phyloP scores from a whole-genome alignment of 176 grass and related monocot species.

The Neostapfia colusana region DNA sequence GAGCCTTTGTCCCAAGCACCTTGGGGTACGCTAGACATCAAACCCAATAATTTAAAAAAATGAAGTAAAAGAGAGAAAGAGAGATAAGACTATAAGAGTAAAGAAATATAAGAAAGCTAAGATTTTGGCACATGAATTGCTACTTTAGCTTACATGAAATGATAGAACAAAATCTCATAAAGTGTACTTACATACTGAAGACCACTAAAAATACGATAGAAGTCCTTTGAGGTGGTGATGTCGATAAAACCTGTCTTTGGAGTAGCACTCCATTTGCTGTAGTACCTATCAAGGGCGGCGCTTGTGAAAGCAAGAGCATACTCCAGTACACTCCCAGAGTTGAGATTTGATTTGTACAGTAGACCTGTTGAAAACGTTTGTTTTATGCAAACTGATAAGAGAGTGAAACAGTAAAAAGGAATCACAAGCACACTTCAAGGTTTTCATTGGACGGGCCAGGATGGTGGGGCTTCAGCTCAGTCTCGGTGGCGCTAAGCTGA shows the following conservation, averaged over 20 bases:
- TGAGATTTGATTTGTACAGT: slow-evolving; percentile 84
- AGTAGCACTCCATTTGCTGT: slow-evolving; percentile 97
- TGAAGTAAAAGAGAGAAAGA: too few relatives aligned
- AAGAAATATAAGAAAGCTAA: too few relatives aligned
- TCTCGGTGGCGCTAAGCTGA: slow-evolving; percentile 15
- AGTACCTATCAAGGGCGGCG: slow-evolving; percentile 94
- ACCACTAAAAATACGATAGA: slow-evolving; percentile 95
- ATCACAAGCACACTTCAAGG: neutral
- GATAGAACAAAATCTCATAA: slow-evolving; percentile 2
- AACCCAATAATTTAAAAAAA: too few relatives aligned
- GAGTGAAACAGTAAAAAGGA: slow-evolving; percentile 4
- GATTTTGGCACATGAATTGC: too few relatives aligned
- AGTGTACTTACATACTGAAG: slow-evolving; percentile 92
- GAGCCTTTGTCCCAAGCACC: too few relatives aligned
- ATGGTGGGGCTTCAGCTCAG: slow-evolving; percentile 18
- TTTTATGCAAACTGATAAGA: slow-evolving; percentile 23
- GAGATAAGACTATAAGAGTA: too few relatives aligned
- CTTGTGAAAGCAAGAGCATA: slow-evolving; percentile 98
- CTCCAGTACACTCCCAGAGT: slow-evolving; percentile 83
- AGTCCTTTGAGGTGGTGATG: slow-evolving; percentile 96
- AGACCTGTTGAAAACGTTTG: slow-evolving; percentile 49
- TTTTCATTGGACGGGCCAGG: neutral
- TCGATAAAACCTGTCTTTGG: slow-evolving; percentile 98
- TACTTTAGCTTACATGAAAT: too few relatives aligned
- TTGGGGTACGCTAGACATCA: too few relatives aligned